These are phyloP conservation scores for Venturia carpophila DNA, from an alignment of 2,329 filamentous ascomycete species.

Conservation along the genomic window DNA sequence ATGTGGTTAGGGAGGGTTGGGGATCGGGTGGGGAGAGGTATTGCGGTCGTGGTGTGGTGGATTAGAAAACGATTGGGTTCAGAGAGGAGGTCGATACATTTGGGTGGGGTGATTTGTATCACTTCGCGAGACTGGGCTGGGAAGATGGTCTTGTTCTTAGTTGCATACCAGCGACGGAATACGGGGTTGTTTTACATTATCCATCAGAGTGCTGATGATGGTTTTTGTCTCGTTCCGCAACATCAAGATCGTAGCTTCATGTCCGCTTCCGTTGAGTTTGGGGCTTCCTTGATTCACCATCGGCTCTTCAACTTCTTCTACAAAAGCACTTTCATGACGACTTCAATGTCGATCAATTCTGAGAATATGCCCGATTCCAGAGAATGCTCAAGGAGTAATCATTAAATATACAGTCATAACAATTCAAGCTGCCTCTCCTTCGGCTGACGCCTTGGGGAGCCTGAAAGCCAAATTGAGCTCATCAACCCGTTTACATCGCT, in stretches of 20 bases:
- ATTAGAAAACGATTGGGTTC: too few relatives aligned
- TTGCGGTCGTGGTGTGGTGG: background rate
- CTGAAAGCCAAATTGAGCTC: conserved; percentile 49
- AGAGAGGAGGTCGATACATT: background rate
- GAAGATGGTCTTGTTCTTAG: too few relatives aligned
- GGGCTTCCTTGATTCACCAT: too few relatives aligned
- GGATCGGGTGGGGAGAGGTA: background rate
- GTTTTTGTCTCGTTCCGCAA: background rate
- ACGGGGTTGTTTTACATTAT: too few relatives aligned
- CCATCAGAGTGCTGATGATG: too few relatives aligned
- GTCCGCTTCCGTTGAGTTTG: too few relatives aligned
- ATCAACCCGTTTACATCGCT: conserved; percentile 47
- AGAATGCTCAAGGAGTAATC: background rate
- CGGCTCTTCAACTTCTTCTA: too few relatives aligned
- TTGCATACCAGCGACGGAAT: too few relatives aligned
- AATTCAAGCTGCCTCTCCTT: background rate
- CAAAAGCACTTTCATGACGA: background rate
- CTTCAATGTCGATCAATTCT: background rate
- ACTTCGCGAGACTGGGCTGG: background rate
- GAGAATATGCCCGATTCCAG: background rate
- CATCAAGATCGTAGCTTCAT: too few relatives aligned
- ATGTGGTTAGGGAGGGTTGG: background rate
- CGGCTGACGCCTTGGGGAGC: conserved; percentile 35
- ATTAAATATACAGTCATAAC: background rate
- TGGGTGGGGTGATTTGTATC: background rate